Percentiles rank a stretch among this genome's conserved stretches.
Evolutionary conservation across 2,329 filamentous ascomycete genomes (phyloP).

Genomic region (Chalaropsis thielavioides): DNA sequence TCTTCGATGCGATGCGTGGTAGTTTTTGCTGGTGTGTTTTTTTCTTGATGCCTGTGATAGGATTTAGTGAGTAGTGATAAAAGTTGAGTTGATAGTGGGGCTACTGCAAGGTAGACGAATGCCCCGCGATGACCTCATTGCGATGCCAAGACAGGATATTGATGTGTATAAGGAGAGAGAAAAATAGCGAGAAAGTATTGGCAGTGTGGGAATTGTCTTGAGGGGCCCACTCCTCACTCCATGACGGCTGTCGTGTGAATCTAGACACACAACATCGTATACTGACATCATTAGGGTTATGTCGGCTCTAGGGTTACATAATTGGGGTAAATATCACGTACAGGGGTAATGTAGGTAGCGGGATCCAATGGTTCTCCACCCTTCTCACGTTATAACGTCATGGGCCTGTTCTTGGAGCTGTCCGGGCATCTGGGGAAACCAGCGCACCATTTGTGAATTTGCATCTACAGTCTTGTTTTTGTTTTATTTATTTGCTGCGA

Average conservation of each 20-base stretch:
- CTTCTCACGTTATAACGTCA: constrained; percentile 4
- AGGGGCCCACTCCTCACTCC: too few relatives aligned
- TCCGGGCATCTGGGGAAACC: not conserved
- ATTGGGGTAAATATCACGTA: constrained; percentile 10
- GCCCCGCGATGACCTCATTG: constrained; percentile 12
- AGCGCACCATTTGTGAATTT: not conserved
- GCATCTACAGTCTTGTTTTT: not conserved
- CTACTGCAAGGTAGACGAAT: constrained; percentile 10
- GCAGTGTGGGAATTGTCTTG: not conserved
- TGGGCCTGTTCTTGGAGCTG: not conserved
- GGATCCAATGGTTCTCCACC: constrained; percentile 10
- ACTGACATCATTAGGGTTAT: not conserved
- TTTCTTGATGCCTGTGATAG: not conserved
- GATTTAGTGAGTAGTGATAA: constrained; percentile 3
- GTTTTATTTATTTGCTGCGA: not conserved
- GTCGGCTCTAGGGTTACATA: not conserved
- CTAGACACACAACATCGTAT: not conserved
- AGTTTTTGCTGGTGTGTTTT: not conserved
- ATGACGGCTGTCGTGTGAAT: not conserved
- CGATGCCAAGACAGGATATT: not conserved
- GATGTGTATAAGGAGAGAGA: too few relatives aligned
- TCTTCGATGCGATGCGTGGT: not conserved
- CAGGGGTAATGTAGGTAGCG: constrained; percentile 6
- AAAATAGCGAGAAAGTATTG: not conserved
- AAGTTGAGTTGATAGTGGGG: constrained; percentile 16